Conservation (phyloP, 2,329 filamentous ascomycete genomes). For the Mariannaea elegans region DNA sequence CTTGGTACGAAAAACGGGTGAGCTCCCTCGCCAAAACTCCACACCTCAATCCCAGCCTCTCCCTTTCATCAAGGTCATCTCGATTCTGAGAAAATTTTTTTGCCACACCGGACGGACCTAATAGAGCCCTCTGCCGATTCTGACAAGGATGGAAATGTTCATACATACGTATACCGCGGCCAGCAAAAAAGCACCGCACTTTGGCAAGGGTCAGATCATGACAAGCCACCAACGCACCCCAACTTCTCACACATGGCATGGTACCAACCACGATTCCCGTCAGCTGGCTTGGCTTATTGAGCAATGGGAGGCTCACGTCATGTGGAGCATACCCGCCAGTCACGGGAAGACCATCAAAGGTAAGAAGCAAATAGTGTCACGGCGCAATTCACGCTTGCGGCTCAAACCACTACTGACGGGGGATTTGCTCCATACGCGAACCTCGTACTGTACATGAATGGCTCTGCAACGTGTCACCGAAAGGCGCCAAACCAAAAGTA, state of each 20-base stretch:
- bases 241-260: conserved; percentile 13
- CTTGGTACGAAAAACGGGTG: conserved; percentile 8
- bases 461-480: conserved; percentile 16
- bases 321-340: background rate
- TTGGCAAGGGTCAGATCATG: conserved; percentile 25
- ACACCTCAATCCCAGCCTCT: conserved; percentile 8
- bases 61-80: conserved; percentile 7
- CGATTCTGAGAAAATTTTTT: background rate
- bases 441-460: too few relatives aligned
- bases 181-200: conserved; percentile 4
- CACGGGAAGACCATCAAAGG: background rate
- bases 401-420: background rate
- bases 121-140: too few relatives aligned
- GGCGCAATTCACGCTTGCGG: background rate
- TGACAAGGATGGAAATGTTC: too few relatives aligned
- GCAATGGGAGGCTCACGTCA: conserved; percentile 11
- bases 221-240: conserved; percentile 15
- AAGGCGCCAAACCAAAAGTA: conserved; percentile 7
- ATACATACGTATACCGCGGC: too few relatives aligned
- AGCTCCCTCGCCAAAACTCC: conserved; percentile 3
- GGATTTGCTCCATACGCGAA: too few relatives aligned
- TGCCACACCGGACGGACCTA: background rate
- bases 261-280: conserved; percentile 24
- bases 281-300: conserved; percentile 4
- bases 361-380: background rate